Conservation (phyloP, 805 yeast genomes). For the Komagataella pastoris region DNA sequence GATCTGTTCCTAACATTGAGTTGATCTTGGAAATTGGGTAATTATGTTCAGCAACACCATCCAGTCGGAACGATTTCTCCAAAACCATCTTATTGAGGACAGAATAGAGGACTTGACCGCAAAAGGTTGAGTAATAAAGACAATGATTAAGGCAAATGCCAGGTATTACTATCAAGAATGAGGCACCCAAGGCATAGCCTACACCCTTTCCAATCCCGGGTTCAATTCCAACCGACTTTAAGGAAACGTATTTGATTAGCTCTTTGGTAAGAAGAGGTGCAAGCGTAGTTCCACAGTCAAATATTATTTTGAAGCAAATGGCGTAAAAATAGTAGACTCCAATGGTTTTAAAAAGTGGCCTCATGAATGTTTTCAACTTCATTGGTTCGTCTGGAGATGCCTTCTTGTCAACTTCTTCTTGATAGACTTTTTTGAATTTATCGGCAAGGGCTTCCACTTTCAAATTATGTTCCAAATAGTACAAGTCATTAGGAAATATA, state of each 20-base stretch:
- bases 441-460: conserved; percentile 25
- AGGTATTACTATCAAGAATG: conserved; percentile 34
- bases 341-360: conserved; percentile 36
- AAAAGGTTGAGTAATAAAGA: conserved; percentile 44
- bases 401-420: conserved; percentile 20
- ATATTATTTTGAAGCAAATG: conserved; percentile 24
- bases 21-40: conserved; percentile 64
- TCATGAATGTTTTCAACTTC: conserved; percentile 24
- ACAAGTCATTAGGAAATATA: conserved; percentile 53
- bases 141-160: conserved; percentile 45
- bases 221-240: conserved; percentile 27
- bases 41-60: conserved; percentile 40
- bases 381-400: conserved; percentile 29
- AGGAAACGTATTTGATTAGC: conserved; percentile 51
- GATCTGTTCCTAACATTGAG: conserved; percentile 68
- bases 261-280: conserved; percentile 57
- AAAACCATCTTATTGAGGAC: conserved; percentile 58
- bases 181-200: conserved; percentile 65
- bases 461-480: conserved; percentile 24
- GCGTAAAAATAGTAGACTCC: conserved; percentile 27
- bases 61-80: conserved; percentile 52
- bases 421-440: conserved; percentile 21
- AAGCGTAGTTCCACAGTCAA: conserved; percentile 37
- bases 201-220: conserved; percentile 43
- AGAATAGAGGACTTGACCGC: conserved; percentile 64